phyloP scores from a whole-genome alignment of 208 protist species.

The Crithidia sp. region DNA sequence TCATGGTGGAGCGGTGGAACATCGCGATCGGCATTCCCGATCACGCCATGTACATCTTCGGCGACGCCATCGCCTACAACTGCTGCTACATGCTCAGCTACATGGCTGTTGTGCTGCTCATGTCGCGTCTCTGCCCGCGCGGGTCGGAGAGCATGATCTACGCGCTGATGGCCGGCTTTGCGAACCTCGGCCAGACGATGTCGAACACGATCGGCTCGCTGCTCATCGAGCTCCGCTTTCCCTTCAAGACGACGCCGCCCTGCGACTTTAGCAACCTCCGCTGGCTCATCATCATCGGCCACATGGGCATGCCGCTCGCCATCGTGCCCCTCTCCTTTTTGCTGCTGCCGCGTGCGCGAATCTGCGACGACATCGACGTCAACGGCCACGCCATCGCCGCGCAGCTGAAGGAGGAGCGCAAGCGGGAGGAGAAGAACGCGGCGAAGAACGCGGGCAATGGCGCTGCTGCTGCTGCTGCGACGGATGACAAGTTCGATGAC shows the following conservation, averaged over 20 bases:
- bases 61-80: constrained; percentile 68
- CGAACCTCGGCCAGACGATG: constrained; percentile 67
- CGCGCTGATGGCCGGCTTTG: constrained; percentile 76
- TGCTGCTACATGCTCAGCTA: constrained; percentile 64
- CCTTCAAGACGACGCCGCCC: constrained; percentile 20
- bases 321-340: constrained; percentile 67
- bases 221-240: constrained; percentile 53
- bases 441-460: constrained; percentile 8
- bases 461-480: neutral
- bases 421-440: constrained; percentile 12
- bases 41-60: constrained; percentile 68
- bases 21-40: constrained; percentile 51
- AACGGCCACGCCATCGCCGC: constrained; percentile 35
- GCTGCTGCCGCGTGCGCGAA: constrained; percentile 49
- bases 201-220: constrained; percentile 49
- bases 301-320: constrained; percentile 51
- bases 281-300: constrained; percentile 61
- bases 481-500: neutral
- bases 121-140: constrained; percentile 77
- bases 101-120: constrained; percentile 79
- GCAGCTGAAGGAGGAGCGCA: constrained; percentile 13
- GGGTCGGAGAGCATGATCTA: constrained; percentile 81
- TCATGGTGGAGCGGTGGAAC: constrained; percentile 81
- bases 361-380: constrained; percentile 59
- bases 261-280: constrained; percentile 76